These are phyloP conservation scores for Claviceps spartinae DNA, from an alignment of 2,329 filamentous ascomycete genomes.

Conservation along the genomic window DNA sequence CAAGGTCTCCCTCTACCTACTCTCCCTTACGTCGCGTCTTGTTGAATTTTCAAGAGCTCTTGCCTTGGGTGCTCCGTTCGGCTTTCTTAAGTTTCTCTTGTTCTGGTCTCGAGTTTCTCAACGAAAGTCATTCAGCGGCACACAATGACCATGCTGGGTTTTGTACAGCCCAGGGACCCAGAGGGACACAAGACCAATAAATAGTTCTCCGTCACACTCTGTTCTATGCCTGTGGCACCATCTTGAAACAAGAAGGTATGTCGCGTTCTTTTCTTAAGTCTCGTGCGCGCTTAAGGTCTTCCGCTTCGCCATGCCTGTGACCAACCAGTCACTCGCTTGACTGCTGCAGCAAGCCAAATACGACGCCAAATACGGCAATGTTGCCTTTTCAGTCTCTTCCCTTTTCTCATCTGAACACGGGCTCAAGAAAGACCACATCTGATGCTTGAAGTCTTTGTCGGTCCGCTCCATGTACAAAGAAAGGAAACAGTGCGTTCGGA, in stretches of 20 bases:
- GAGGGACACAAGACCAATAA: neutral
- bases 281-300: constrained; percentile 1
- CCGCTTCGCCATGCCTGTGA: constrained; percentile 3
- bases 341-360: constrained; percentile 3
- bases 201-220: neutral
- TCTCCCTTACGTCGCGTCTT: neutral
- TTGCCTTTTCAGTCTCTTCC: neutral
- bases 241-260: neutral
- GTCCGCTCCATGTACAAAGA: neutral
- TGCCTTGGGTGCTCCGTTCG: neutral
- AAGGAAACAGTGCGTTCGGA: neutral
- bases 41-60: no score
- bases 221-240: neutral
- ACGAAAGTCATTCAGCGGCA: neutral
- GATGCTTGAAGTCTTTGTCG: no score
- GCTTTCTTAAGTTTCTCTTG: neutral
- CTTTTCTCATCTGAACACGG: neutral
- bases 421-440: no score
- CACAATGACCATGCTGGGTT: neutral
- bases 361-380: neutral
- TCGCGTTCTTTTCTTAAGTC: neutral
- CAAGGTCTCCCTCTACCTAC: neutral
- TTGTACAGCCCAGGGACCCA: neutral
- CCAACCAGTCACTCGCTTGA: constrained; percentile 1
- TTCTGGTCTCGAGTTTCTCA: neutral